phyloP scores from a whole-genome alignment of 2,329 filamentous ascomycete species.

The Ophiocordyceps sinensis region DNA sequence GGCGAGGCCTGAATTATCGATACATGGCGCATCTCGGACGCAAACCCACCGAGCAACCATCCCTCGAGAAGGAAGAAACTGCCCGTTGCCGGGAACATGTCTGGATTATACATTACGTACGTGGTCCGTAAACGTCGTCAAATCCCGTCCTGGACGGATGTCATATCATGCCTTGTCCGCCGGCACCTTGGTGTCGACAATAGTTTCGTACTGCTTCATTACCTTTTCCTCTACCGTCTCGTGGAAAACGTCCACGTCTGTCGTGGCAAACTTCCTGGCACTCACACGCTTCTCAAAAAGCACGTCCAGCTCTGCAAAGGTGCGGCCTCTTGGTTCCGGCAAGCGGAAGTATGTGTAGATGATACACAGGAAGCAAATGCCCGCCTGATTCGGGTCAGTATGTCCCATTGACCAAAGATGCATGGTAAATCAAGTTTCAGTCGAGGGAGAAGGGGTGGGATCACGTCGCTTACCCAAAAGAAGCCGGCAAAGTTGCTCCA shows the following conservation, averaged over 20 bases:
- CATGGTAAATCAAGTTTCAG: background rate
- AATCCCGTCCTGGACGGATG: too few relatives aligned
- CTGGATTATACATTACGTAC: too few relatives aligned
- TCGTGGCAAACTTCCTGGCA: conserved; percentile 56
- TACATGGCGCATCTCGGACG: too few relatives aligned
- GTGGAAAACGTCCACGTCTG: conserved; percentile 41
- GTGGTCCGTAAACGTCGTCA: too few relatives aligned
- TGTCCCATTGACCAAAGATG: too few relatives aligned
- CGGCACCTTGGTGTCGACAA: conserved; percentile 6
- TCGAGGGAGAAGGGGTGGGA: background rate
- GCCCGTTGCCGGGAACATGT: too few relatives aligned
- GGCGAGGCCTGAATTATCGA: too few relatives aligned
- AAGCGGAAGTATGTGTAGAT: conserved; percentile 47
- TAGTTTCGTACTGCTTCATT: conserved; percentile 32
- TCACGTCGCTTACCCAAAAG: conserved; percentile 48
- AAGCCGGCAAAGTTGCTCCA: conserved; percentile 82
- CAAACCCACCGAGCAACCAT: too few relatives aligned
- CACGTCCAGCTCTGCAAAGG: conserved; percentile 75
- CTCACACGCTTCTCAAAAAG: conserved; percentile 62
- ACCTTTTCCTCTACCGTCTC: conserved; percentile 33
- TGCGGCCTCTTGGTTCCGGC: conserved; percentile 65
- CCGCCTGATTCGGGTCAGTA: conserved; percentile 29
- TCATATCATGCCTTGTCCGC: conserved; percentile 4
- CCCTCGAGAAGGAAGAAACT: too few relatives aligned
- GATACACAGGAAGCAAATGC: conserved; percentile 66